Conservation (phyloP, 345 rosid genomes). For the Gossypium turneri region DNA sequence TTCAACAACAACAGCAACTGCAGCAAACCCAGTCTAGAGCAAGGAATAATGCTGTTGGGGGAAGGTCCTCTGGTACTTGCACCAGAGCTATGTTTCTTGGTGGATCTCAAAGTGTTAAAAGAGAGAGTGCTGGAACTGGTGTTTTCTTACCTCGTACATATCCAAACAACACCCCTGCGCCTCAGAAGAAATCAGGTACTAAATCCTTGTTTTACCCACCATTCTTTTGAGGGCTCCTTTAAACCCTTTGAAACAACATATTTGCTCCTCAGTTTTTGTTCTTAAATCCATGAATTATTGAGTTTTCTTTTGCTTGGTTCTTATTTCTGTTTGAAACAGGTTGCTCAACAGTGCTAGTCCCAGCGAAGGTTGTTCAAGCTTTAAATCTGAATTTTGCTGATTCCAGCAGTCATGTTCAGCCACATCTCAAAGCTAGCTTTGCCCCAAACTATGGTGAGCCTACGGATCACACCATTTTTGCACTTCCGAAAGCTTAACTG, state of each 20-base stretch:
- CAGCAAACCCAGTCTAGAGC: conserved; percentile 34
- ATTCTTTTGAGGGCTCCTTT: too few species aligned
- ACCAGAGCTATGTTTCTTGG: conserved; percentile 26
- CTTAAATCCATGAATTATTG: neutral
- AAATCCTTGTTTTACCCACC: too few species aligned
- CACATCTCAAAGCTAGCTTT: conserved; percentile 21
- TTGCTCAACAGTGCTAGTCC: conserved; percentile 39
- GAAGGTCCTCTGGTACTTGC: conserved; percentile 8
- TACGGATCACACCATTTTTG: neutral
- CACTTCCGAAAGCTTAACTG: too few species aligned
- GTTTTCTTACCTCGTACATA: conserved; percentile 74
- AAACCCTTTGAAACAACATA: neutral
- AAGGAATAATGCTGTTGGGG: conserved; percentile 10
- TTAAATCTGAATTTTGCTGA: conserved; percentile 40
- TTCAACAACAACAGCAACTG: conserved; percentile 14
- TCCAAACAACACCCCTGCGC: conserved; percentile 28
- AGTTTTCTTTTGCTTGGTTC: neutral
- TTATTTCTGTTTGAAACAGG: conserved; percentile 3
- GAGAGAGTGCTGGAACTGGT: conserved; percentile 67
- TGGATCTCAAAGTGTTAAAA: conserved; percentile 37
- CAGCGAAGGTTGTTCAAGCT: conserved; percentile 54
- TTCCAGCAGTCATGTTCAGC: conserved; percentile 21
- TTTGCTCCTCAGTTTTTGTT: neutral
- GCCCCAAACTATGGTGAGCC: conserved; percentile 30
- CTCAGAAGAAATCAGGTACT: conserved; percentile 57